Conservation (phyloP, 2,329 filamentous ascomycete genomes). For the Ceratocystis albifundus region DNA sequence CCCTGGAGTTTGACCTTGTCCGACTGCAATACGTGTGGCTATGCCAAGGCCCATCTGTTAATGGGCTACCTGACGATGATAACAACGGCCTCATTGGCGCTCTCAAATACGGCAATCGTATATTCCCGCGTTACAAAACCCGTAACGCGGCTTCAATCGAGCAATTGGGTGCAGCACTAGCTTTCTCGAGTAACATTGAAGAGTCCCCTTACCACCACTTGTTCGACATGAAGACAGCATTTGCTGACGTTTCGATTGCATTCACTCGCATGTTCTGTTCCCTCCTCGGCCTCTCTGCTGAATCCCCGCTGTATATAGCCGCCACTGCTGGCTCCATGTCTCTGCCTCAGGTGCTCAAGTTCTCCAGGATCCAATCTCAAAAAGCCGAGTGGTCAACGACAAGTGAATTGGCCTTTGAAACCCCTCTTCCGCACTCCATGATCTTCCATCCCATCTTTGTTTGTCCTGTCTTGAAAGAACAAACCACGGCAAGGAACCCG, state of each 20-base stretch:
- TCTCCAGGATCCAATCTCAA: constrained; percentile 77
- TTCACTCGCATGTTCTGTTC: constrained; percentile 95
- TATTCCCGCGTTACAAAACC: constrained; percentile 62
- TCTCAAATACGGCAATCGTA: constrained; percentile 59
- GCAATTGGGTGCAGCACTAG: constrained; percentile 68
- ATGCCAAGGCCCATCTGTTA: constrained; percentile 52
- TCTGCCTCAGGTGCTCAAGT: constrained; percentile 76
- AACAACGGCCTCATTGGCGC: constrained; percentile 51
- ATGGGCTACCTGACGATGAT: constrained; percentile 44
- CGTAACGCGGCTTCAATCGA: constrained; percentile 71
- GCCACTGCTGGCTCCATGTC: constrained; percentile 88
- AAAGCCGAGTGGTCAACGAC: constrained; percentile 90
- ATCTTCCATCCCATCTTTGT: constrained; percentile 95
- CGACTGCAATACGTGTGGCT: constrained; percentile 83
- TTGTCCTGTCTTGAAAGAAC: constrained; percentile 92
- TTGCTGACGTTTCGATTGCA: constrained; percentile 70
- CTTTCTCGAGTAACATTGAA: constrained; percentile 62
- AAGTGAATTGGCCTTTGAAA: constrained; percentile 76
- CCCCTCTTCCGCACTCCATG: constrained; percentile 47
- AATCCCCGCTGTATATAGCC: constrained; percentile 86
- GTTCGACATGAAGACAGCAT: constrained; percentile 65
- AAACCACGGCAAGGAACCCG: constrained; percentile 83
- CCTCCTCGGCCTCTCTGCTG: constrained; percentile 74
- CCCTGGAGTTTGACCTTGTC: constrained; percentile 88
- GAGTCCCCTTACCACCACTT: constrained; percentile 67